Conservation (phyloP, 495 filamentous ascomycete genomes). For the Daldinia bambusicola region DNA sequence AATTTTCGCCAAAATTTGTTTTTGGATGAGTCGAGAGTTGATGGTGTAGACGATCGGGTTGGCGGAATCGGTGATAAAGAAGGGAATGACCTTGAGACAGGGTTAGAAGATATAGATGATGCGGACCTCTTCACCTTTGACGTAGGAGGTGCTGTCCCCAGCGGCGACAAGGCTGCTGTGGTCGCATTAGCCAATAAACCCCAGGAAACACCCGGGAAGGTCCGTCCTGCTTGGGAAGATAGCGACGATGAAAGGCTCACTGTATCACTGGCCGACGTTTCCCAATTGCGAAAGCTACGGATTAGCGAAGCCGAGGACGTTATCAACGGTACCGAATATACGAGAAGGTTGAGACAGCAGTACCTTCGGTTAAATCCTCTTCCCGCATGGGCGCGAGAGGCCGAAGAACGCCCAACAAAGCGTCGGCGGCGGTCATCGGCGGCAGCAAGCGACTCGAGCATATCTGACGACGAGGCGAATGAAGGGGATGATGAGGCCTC, state of each 20-base stretch:
- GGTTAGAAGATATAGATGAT: conserved; percentile 67
- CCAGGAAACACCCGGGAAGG: conserved; percentile 49
- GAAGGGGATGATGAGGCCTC: conserved; percentile 71
- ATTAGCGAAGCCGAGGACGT: conserved; percentile 83
- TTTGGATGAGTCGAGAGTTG: conserved; percentile 48
- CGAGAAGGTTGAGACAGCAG: conserved; percentile 79
- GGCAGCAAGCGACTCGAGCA: conserved; percentile 55
- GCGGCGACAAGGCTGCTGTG: conserved; percentile 47
- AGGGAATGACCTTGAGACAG: conserved; percentile 53
- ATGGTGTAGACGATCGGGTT: conserved; percentile 20
- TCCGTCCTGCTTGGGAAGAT: conserved; percentile 82
- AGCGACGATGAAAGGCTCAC: conserved; percentile 92
- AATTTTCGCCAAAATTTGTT: conserved; percentile 80
- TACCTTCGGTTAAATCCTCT: conserved; percentile 81
- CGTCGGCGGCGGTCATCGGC: conserved; percentile 64
- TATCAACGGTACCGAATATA: conserved; percentile 86
- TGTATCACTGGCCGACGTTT: conserved; percentile 79
- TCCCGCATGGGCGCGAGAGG: conserved; percentile 77
- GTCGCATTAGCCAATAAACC: conserved; percentile 52
- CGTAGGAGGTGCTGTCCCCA: conserved; percentile 49
- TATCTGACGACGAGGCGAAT: conserved; percentile 64
- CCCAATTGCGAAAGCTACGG: conserved; percentile 82
- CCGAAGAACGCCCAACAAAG: conserved; percentile 58
- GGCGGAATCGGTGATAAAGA: conserved; percentile 14
- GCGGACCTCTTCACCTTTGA: conserved; percentile 67